Conservation (phyloP, 2,329 filamentous ascomycete genomes). For the Dactylonectria estremocensis region DNA sequence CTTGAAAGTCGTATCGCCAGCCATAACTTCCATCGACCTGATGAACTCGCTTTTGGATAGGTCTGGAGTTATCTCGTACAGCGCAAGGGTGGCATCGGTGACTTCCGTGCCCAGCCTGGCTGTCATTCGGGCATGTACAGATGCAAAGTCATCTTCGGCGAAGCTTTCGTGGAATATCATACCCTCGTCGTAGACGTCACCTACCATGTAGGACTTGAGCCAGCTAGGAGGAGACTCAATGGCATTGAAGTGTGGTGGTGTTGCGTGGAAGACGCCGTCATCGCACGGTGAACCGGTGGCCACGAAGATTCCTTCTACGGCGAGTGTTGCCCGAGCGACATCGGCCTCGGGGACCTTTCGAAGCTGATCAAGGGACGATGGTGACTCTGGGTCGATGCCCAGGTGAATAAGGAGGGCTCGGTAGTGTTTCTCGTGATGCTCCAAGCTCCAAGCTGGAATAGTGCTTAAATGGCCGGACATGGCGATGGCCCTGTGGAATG, state of each 20-base stretch:
- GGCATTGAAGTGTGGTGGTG: neutral
- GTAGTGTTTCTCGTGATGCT: conserved; percentile 31
- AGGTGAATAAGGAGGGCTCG: conserved; percentile 28
- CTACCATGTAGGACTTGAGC: conserved; percentile 35
- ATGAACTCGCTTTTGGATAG: conserved; percentile 11
- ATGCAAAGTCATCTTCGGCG: conserved; percentile 16
- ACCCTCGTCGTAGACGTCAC: conserved; percentile 32
- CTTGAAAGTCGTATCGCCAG: conserved; percentile 27
- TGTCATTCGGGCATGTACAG: neutral
- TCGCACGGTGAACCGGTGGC: conserved; percentile 35
- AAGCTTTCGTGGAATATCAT: conserved; percentile 33
- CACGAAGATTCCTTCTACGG: conserved; percentile 26
- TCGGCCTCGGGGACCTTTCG: conserved; percentile 22
- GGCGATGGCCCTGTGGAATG: conserved; percentile 31
- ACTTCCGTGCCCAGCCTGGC: neutral
- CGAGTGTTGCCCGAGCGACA: conserved; percentile 27
- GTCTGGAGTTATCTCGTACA: conserved; percentile 23
- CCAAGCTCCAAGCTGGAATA: conserved; percentile 28
- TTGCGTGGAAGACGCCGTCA: conserved; percentile 27
- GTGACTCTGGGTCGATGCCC: conserved; percentile 28
- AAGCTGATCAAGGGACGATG: conserved; percentile 26
- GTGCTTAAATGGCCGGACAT: conserved; percentile 34
- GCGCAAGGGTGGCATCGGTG: conserved; percentile 18
- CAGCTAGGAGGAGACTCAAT: conserved; percentile 27
- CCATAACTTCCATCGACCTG: conserved; percentile 24